Percentiles rank a stretch among this genome's conserved stretches.
Evolutionary conservation across 2,329 filamentous ascomycete genomes (phyloP).

Genomic region (Cladosporium sp.): DNA sequence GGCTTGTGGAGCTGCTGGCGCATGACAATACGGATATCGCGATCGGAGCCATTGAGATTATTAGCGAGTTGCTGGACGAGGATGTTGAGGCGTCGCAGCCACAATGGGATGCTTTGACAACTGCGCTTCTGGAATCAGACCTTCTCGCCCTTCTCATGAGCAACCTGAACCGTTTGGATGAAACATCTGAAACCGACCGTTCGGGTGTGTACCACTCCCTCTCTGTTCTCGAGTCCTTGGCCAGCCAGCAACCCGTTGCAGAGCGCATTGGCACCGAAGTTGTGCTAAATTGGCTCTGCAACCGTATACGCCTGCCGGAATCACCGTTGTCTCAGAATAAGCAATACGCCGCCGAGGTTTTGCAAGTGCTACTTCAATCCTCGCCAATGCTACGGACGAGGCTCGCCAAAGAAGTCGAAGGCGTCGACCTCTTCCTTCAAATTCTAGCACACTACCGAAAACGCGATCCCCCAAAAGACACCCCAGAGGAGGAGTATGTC

Average conservation of each 20-base stretch:
- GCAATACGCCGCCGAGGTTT: constrained; percentile 88
- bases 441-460: constrained; percentile 81
- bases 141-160: constrained; percentile 72
- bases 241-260: constrained; percentile 67
- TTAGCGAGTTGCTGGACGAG: constrained; percentile 89
- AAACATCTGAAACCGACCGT: constrained; percentile 70
- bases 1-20: constrained; percentile 76
- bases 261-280: constrained; percentile 71
- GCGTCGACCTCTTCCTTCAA: constrained; percentile 78
- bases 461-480: constrained; percentile 79
- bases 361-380: constrained; percentile 83
- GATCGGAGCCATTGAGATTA: constrained; percentile 84
- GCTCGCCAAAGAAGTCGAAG: constrained; percentile 60
- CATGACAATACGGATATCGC: constrained; percentile 98
- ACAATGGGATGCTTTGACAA: constrained; percentile 76
- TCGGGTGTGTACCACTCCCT: constrained; percentile 85
- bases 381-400: constrained; percentile 64
- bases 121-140: constrained; percentile 63
- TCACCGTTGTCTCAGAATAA: constrained; percentile 79
- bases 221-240: constrained; percentile 78
- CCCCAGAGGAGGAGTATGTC: constrained; percentile 90
- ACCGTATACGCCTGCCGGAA: constrained; percentile 70
- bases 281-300: constrained; percentile 75
- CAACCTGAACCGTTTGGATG: constrained; percentile 78
- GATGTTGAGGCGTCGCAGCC: constrained; percentile 79